phyloP scores from a whole-genome alignment of 176 grass and related monocot genomes.

The Sorghum bicolor region Sorghum_bicolor_NCBIv3 NC_012871.2:76784501-76785000 shows the following conservation, averaged over 20 bases:
- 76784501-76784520: constrained; percentile 48
- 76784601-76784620: background rate
- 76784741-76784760: background rate
- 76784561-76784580: too few species aligned
- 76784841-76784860: background rate
- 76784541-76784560: constrained; percentile 3
- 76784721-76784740: background rate
- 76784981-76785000: background rate
- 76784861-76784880: background rate
- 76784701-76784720: background rate
- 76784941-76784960: constrained; percentile 36
- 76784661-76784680: constrained; percentile 3
- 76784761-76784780: too few species aligned
- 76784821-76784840: background rate
- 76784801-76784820: background rate
- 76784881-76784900: constrained; percentile 30
- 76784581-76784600: too few species aligned
- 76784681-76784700: background rate
- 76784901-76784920: constrained; percentile 20
- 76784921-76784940: constrained; percentile 44
- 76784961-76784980: constrained; percentile 16
- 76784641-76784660: constrained; percentile 3
- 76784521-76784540: constrained; percentile 32
- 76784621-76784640: background rate
- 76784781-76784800: background rate